phyloP scores from a whole-genome alignment of 1,284 basidiomycete species.

The Ustilago tritici region DNA sequence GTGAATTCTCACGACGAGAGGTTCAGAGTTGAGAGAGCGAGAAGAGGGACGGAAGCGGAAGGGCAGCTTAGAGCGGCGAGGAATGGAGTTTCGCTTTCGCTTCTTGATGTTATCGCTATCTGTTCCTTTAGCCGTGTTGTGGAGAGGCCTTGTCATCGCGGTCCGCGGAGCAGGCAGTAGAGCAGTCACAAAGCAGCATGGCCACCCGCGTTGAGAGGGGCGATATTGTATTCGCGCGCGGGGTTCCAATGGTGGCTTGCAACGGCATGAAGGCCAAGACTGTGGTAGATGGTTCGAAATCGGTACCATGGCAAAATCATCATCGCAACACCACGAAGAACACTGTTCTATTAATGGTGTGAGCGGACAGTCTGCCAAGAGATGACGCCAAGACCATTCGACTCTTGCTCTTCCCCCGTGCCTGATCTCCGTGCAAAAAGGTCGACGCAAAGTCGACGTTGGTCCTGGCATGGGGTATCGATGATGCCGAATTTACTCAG shows the following conservation, averaged over 20 bases:
- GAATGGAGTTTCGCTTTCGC: neutral
- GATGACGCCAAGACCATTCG: constrained; percentile 11
- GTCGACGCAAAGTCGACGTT: constrained; percentile 16
- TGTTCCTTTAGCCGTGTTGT: neutral
- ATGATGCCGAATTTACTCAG: constrained; percentile 6
- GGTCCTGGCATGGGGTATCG: constrained; percentile 39
- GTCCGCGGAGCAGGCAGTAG: neutral
- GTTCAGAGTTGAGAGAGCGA: neutral
- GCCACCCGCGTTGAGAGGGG: neutral
- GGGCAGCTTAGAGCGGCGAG: neutral
- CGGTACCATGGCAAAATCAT: neutral
- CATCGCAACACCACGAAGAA: neutral
- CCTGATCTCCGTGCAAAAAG: neutral
- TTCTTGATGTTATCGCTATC: constrained; percentile 8
- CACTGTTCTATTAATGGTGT: neutral
- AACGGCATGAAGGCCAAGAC: constrained; percentile 22
- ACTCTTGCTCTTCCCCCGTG: constrained; percentile 40
- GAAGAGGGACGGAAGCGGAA: neutral
- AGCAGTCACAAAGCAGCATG: constrained; percentile 5
- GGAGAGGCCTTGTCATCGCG: neutral
- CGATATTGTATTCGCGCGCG: neutral
- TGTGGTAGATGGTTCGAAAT: constrained; percentile 9
- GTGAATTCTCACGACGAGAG: constrained; percentile 4
- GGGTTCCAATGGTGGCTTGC: neutral
- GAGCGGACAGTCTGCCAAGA: constrained; percentile 25